Evolutionary conservation across 257 asterid genomes (phyloP).

Genomic region (Ehretia macrophylla): DNA sequence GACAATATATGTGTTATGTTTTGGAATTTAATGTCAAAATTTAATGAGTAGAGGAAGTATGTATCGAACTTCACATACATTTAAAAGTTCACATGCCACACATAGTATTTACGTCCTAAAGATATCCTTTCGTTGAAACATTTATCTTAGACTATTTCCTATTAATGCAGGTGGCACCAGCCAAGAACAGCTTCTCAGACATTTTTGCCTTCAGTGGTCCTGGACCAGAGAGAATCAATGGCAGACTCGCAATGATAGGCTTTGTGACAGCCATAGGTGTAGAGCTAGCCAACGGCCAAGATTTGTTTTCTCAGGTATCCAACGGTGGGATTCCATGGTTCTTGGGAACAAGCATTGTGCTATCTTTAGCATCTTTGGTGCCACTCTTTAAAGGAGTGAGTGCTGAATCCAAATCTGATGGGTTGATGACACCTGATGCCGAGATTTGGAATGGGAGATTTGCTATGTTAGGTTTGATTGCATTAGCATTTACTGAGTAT

Average conservation of each 20-base stretch:
- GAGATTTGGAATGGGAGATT: constrained; percentile 84
- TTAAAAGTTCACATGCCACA: too few relatives aligned
- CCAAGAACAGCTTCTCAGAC: constrained; percentile 41
- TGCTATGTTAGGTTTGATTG: constrained; percentile 85
- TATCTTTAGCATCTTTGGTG: constrained; percentile 56
- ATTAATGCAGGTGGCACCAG: background rate
- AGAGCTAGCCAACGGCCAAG: constrained; percentile 60
- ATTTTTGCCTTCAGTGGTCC: constrained; percentile 74
- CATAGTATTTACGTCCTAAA: too few relatives aligned
- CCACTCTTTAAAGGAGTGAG: constrained; percentile 58
- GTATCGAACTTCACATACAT: too few relatives aligned
- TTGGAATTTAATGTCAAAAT: too few relatives aligned
- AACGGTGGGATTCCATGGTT: constrained; percentile 64
- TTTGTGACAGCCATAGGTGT: constrained; percentile 71
- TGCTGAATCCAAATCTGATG: constrained; percentile 43
- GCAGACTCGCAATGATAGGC: constrained; percentile 79
- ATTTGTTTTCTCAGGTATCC: constrained; percentile 42
- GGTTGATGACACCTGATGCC: constrained; percentile 54
- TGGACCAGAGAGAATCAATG: constrained; percentile 80
- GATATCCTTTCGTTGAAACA: too few relatives aligned
- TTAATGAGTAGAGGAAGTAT: too few relatives aligned
- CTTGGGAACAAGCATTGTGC: constrained; percentile 40
- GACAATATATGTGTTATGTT: too few relatives aligned
- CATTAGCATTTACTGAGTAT: constrained; percentile 72
- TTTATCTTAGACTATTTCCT: too few relatives aligned